Base-by-base conservation (phyloP, 2,329 filamentous ascomycete genomes). In the Penicillium sp. region DNA sequence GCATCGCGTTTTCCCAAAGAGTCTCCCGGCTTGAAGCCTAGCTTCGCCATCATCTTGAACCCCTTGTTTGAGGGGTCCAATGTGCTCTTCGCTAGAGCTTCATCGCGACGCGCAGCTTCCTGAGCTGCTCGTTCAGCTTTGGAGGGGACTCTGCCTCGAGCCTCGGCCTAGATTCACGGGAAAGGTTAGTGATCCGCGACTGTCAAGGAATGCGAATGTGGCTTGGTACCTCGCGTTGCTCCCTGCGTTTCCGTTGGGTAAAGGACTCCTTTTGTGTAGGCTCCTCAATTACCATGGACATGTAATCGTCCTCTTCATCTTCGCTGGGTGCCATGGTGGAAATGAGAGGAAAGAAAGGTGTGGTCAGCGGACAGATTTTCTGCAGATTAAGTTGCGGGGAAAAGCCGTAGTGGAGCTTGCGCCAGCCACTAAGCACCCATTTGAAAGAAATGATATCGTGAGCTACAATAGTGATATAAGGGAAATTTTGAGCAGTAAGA, bases 231-330 rank as follows among this genome's bases (percentile, higher is more conserved):
- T 77, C 84, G 71, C 73, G 81, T 68, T 76, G 83, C 71, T 80
- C 78, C 53, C 80, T 82, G 56, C 77, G 78, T 52, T 81, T 80
- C 54, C 82, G 81, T 68, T 90, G 85, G 1, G 87, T 79, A 22
- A 86, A 85, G 11, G 86, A 87, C 71, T 90, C 87, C 62, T 82
- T 83, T 55, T 78, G 74, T 19, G 74, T 74, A 0, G 85, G 82
- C 55, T 96, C 90, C 19, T 85, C 82, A 71, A 99, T 93, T 14
- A 87, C 82, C 93, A 99, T 98, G 67, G 88, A 91, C 90, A 99
- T 96, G 81, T 99, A 98, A 76, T 99, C 95, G 62, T 97, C 92
- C 63, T 97, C 92, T 21, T 92, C 90, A 7, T 91, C 90, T 3
- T 82, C 81, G 44, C 24, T 21, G 19, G 64, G 55, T 60, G 61